Evolutionary conservation across 306 rosid species (phyloP), one percentile per base, ranked within the genome.

Genomic region (Dalbergia oliveri): DNA sequence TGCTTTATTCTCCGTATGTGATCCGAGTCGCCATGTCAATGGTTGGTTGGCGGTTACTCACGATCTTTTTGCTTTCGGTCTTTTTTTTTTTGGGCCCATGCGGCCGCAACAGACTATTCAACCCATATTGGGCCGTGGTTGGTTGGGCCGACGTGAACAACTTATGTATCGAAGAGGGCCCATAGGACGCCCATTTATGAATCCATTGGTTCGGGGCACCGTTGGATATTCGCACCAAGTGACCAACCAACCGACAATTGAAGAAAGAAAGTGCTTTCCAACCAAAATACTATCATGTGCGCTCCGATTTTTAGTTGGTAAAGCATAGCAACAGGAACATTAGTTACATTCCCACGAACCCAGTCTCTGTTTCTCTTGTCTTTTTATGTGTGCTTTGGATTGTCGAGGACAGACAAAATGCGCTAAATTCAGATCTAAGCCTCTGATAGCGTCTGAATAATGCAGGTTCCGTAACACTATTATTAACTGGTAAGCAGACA

Each of bases 361-460:
- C 14, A 18, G 45, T 68, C 51, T 15, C 66, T 71, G 75, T 56
- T 72, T 62, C 57, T 26, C 23, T 56, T 26, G 45, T 64, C 16
- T 54, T 49, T 31, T 60, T 31, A 18, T 39, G 21, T 9, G 39
- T 67, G 37, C 50, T 53, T 50, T 68, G 14, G 16, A 11, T 61
- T 26, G 21, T 18, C 19, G 58, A 72, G 57, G 33, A 61, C 79
- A 68, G 77, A 63, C 68, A 66, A 43, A 51, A 50, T 23, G 31
- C 69, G 11, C 74, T 43, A 44, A 77, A 44, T 72, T 83, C 79
- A 71, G 87, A 87, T 84, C 86, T 69, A 73, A 69, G 77, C 51
- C 53, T 57, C 21, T 21, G 47, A 41, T 33, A 37, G 19, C 59
- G 19, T 59, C 54, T 16, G 37, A 67, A 72, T 49, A 67, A 75